Base-by-base conservation (phyloP, 2,329 filamentous ascomycete species). In the Pseudogymnoascus sp. region DNA sequence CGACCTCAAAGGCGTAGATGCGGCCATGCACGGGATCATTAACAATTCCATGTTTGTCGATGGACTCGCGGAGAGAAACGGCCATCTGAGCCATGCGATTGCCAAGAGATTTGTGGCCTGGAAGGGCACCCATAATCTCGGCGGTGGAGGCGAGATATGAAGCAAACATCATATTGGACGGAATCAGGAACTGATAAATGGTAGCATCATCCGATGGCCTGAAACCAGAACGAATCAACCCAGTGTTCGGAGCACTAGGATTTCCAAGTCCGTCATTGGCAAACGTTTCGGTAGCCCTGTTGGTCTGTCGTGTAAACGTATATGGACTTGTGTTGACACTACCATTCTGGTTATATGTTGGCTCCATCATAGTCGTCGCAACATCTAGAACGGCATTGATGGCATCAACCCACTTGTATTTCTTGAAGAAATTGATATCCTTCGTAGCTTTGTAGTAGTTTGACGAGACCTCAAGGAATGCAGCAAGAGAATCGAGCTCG, bases 401-500 rank as follows among this genome's bases (percentile, higher is more conserved):
- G 0, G 93, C 90, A 18, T 79, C 76, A 11, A 88, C 83, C 90
- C 91, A 97, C 61, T 86, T 80, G 49, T 84, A 82, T 3, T 83
- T 88, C 53, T 88, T 77, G 73, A 96, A 96, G 65, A 91, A 91
- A 62, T 82, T 83, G 0, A 80, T 83, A 38, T 93, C 93, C 0
- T 81, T 81, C 0, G 91, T 96, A 65, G 84, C 82, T 21, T 84
- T 80, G 76, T 90, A 84, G 78, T 96, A 97, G 71, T 95, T 85
- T 66, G 90, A 89, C 0, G 86, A 87, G 4, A 97, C 80, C 43
- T 90, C 85, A 6, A 97, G 80, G 75, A 97, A 97, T 31, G 91
- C 87, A 0, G 93, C 91, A 1, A 97, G 82, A 9, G 90, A 93
- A 77, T 97, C 93, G 53, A 97, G 85, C 77, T 97, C 93, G 75